Evolutionary conservation across 768 basidiomycete genomes (phyloP).

Genomic region (Boletellus sp.): DNA sequence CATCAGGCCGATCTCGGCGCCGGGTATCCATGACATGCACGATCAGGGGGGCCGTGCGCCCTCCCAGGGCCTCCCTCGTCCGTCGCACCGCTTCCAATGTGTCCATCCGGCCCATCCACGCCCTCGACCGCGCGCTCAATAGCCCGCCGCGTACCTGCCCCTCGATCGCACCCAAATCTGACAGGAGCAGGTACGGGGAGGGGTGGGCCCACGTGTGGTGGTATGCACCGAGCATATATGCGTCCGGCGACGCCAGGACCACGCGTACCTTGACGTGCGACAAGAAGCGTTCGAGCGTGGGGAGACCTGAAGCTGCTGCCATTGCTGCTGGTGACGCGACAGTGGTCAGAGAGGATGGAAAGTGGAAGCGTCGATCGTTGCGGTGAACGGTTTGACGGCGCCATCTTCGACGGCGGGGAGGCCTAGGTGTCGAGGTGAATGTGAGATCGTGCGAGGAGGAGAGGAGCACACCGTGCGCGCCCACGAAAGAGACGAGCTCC

Average conservation of each 20-base stretch:
- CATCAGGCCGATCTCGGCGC: no score
- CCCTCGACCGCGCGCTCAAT: slow-evolving; percentile 18
- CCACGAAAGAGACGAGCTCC: slow-evolving; percentile 30
- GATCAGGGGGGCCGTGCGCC: no score
- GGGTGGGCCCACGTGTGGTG: slow-evolving; percentile 32
- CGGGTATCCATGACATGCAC: no score
- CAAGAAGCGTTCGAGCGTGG: slow-evolving; percentile 16
- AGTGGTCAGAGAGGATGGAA: no score
- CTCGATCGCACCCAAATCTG: slow-evolving; percentile 24
- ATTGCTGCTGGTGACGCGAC: no score
- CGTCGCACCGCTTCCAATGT: slow-evolving; percentile 22
- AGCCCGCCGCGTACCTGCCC: not conserved
- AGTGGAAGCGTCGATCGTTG: slow-evolving; percentile 18
- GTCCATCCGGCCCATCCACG: slow-evolving; percentile 27
- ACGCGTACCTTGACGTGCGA: slow-evolving; percentile 16
- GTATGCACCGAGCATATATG: slow-evolving; percentile 27
- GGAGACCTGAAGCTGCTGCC: slow-evolving; percentile 14
- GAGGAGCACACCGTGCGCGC: slow-evolving; percentile 19
- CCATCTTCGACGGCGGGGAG: slow-evolving; percentile 29
- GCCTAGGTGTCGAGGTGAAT: slow-evolving; percentile 9
- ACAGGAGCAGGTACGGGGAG: slow-evolving; percentile 29
- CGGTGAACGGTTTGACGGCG: slow-evolving; percentile 32
- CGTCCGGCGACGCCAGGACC: slow-evolving; percentile 15
- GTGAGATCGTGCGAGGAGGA: no score
- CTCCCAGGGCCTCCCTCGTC: slow-evolving; percentile 21